Evolutionary conservation across 179 eudicot species (phyloP).

Genomic region (Heliamphora ciliata): DNA sequence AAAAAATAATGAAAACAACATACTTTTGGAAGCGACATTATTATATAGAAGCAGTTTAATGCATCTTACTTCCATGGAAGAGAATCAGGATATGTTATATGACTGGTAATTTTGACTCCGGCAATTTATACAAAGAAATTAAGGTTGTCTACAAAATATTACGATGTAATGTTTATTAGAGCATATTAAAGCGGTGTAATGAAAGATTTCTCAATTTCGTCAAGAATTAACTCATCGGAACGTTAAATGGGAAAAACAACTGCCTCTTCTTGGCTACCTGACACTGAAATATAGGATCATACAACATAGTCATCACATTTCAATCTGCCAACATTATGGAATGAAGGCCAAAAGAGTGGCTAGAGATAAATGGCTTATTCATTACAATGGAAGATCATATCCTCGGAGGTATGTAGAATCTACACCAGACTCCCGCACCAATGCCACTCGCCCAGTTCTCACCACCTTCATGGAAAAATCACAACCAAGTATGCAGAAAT

Average conservation of each 20-base stretch:
- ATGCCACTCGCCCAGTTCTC: constrained; percentile 82
- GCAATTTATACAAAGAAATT: no score
- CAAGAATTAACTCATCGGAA: background rate
- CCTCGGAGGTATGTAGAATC: constrained; percentile 77
- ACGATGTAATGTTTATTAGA: no score
- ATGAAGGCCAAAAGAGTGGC: background rate
- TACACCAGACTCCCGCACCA: constrained; percentile 82
- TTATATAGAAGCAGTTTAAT: no score
- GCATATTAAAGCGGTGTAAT: no score
- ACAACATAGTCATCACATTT: background rate
- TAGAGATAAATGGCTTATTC: background rate
- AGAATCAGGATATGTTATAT: no score
- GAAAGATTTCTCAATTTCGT: background rate
- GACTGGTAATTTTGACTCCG: no score
- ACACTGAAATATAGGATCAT: no score
- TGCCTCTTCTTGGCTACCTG: background rate
- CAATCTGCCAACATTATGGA: background rate
- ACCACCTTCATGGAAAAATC: constrained; percentile 51
- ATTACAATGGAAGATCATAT: constrained; percentile 43
- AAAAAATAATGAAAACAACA: no score
- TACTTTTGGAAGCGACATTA: no score
- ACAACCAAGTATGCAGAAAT: background rate
- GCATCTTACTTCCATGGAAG: no score
- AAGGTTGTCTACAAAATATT: no score
- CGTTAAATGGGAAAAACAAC: background rate